phyloP scores from a whole-genome alignment of 192 early-diverging fungal species.

The Lobulomyces angularis region DNA sequence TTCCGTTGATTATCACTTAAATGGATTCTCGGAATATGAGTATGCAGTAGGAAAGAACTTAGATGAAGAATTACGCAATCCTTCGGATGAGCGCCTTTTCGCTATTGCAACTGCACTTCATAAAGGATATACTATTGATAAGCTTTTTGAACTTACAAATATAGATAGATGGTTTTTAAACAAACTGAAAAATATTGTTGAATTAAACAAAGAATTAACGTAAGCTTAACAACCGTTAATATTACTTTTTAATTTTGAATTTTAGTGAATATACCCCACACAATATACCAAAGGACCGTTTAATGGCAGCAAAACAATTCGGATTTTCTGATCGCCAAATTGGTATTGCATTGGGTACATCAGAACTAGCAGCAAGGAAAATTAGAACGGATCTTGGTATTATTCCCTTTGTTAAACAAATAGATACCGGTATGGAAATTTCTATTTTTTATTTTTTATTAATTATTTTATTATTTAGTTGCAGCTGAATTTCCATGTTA shows the following conservation, averaged over 20 bases:
- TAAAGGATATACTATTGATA: constrained; percentile 81
- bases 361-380: constrained; percentile 82
- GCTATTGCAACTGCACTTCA: constrained; percentile 93
- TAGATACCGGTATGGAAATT: constrained; percentile 64
- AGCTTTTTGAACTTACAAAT: constrained; percentile 77
- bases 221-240: background rate
- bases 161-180: constrained; percentile 98
- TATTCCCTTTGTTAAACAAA: constrained; percentile 93
- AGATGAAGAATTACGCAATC: constrained; percentile 78
- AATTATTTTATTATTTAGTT: constrained; percentile 28
- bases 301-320: constrained; percentile 78
- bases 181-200: constrained; percentile 79
- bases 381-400: constrained; percentile 65
- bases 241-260: background rate
- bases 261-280: constrained; percentile 36
- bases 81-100: constrained; percentile 89
- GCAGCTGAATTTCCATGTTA: constrained; percentile 96
- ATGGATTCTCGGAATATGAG: constrained; percentile 68
- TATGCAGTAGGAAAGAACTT: constrained; percentile 52
- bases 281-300: constrained; percentile 41
- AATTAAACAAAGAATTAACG: constrained; percentile 58
- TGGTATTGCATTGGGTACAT: constrained; percentile 55
- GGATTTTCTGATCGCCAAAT: constrained; percentile 94
- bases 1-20: constrained; percentile 75
- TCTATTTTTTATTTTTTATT: constrained; percentile 2